Evolutionary conservation across 495 filamentous ascomycete genomes (phyloP).

Genomic region (Aspergillus olivimuriae): DNA sequence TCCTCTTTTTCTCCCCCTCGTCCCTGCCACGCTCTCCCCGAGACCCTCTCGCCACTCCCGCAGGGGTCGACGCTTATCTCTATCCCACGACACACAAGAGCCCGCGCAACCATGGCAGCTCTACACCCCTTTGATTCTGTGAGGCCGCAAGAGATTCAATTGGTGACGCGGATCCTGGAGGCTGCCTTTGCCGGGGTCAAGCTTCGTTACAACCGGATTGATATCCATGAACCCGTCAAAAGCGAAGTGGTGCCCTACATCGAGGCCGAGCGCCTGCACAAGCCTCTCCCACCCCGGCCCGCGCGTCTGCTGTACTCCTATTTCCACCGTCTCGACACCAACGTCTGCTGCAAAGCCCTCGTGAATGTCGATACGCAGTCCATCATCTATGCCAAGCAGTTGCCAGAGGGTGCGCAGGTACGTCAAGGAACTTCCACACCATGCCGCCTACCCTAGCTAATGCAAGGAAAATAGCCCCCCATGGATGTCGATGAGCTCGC

Average conservation of each 20-base stretch:
- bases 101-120: constrained; percentile 7
- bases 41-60: too few species aligned
- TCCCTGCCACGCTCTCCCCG: too few species aligned
- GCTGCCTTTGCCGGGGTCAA: constrained; percentile 33
- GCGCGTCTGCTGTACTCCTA: constrained; percentile 33
- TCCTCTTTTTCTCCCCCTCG: too few species aligned
- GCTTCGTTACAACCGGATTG: constrained; percentile 40
- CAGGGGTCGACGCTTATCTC: too few species aligned
- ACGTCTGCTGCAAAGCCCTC: constrained; percentile 36
- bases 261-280: constrained; percentile 31
- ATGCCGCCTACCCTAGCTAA: too few species aligned
- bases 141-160: constrained; percentile 35
- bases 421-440: not conserved
- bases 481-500: constrained; percentile 37
- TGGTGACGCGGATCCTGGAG: constrained; percentile 34
- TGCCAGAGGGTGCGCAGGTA: constrained; percentile 38
- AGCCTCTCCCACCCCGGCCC: constrained; percentile 28
- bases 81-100: not conserved
- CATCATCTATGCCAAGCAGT: constrained; percentile 31
- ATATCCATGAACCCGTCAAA: constrained; percentile 38
- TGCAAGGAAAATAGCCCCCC: too few species aligned
- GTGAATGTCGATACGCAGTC: constrained; percentile 37
- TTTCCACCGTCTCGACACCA: constrained; percentile 37
- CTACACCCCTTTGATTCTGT: constrained; percentile 41
- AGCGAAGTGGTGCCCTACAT: constrained; percentile 37